Conservation (phyloP, 805 yeast genomes). For the Hagleromyces aurorensis region DNA sequence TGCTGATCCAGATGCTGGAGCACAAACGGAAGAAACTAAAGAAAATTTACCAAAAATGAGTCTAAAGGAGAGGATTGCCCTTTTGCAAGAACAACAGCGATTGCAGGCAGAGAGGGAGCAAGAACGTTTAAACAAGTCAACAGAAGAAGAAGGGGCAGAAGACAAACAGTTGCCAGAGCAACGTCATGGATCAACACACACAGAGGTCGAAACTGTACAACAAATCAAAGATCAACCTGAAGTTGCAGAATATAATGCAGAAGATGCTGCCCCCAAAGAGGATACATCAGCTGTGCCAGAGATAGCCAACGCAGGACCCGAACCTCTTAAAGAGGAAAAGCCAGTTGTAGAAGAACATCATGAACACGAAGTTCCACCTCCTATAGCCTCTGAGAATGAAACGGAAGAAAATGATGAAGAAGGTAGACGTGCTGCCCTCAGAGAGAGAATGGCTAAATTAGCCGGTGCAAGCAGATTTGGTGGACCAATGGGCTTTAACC, state of each 20-base stretch:
- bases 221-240: background rate
- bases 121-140: slow-evolving; percentile 45
- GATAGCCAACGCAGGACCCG: background rate
- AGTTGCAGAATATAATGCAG: slow-evolving; percentile 22
- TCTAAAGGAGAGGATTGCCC: slow-evolving; percentile 77
- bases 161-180: background rate
- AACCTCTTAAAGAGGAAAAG: background rate
- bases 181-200: slow-evolving; percentile 1
- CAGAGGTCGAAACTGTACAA: background rate
- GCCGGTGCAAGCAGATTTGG: slow-evolving; percentile 80
- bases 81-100: slow-evolving; percentile 72
- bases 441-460: slow-evolving; percentile 93
- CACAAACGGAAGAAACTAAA: slow-evolving; percentile 27
- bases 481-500: slow-evolving; percentile 35
- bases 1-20: slow-evolving; percentile 3
- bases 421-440: slow-evolving; percentile 61
- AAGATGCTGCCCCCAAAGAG: slow-evolving; percentile 13
- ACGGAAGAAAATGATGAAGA: slow-evolving; percentile 71
- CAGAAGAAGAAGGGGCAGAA: slow-evolving; percentile 33
- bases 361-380: slow-evolving; percentile 40
- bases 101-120: slow-evolving; percentile 72
- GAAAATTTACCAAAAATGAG: slow-evolving; percentile 69
- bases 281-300: background rate
- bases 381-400: too few species aligned
- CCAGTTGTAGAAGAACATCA: slow-evolving; percentile 39